These are phyloP conservation scores for Vaccinium corymbosum DNA, from an alignment of 148 eudicot genomes.

Conservation along the genomic window DNA sequence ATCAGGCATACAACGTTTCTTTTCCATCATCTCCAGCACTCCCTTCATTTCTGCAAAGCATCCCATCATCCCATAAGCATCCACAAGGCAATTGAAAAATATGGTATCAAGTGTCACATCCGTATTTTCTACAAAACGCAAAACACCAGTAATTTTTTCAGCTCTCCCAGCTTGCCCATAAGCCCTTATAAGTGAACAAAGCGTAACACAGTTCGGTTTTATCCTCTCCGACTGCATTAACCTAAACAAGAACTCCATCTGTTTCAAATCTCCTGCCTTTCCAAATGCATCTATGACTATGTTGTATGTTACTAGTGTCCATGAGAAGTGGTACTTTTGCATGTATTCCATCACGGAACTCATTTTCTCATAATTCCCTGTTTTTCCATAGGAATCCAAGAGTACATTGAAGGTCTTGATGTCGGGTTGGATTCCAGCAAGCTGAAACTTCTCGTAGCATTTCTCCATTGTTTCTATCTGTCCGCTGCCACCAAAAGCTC, in stretches of 20 bases:
- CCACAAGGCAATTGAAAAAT: constrained; percentile 78
- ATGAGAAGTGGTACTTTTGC: constrained; percentile 80
- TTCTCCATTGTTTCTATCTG: constrained; percentile 92
- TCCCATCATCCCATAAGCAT: constrained; percentile 86
- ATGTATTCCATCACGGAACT: constrained; percentile 92
- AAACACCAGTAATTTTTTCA: constrained; percentile 55
- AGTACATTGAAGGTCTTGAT: constrained; percentile 85
- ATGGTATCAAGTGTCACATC: constrained; percentile 72
- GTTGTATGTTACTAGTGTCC: constrained; percentile 84
- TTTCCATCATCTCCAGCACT: constrained; percentile 68
- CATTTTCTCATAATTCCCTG: constrained; percentile 69
- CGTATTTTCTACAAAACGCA: constrained; percentile 58
- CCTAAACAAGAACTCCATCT: constrained; percentile 75
- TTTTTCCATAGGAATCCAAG: constrained; percentile 78
- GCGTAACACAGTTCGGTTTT: constrained; percentile 77
- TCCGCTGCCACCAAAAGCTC: constrained; percentile 88
- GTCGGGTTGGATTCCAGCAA: constrained; percentile 76
- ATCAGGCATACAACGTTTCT: constrained; percentile 64
- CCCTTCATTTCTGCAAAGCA: constrained; percentile 78
- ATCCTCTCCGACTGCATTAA: constrained; percentile 79
- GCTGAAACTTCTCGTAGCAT: constrained; percentile 85
- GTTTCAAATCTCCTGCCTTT: constrained; percentile 70
- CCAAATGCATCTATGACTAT: constrained; percentile 87
- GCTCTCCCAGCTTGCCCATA: constrained; percentile 66
- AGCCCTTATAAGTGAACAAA: constrained; percentile 84